Evolutionary conservation across 805 yeast species (phyloP).

Genomic region (Yamadazyma sp.): DNA sequence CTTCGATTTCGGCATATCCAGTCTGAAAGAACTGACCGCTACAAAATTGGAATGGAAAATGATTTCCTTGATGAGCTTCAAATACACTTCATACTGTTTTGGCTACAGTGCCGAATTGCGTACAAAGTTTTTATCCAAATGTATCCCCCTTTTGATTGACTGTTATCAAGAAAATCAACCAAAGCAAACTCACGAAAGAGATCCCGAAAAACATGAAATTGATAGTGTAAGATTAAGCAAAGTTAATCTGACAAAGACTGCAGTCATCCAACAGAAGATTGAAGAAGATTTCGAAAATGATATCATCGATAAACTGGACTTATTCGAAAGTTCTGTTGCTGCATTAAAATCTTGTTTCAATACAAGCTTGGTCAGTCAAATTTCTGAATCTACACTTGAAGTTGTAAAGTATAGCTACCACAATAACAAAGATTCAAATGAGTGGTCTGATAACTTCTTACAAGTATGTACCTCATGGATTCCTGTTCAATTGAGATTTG

Average conservation of each 20-base stretch:
- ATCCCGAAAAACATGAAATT: background rate
- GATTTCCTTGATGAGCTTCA: slow-evolving; percentile 39
- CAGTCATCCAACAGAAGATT: slow-evolving; percentile 14
- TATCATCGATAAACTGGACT: slow-evolving; percentile 32
- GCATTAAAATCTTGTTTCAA: slow-evolving; percentile 62
- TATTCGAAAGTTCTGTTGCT: slow-evolving; percentile 43
- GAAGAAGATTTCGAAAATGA: slow-evolving; percentile 32
- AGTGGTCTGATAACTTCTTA: slow-evolving; percentile 58
- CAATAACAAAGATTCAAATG: slow-evolving; percentile 12
- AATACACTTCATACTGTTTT: slow-evolving; percentile 36
- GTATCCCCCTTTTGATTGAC: slow-evolving; percentile 37
- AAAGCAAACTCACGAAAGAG: background rate
- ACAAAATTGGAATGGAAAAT: slow-evolving; percentile 45
- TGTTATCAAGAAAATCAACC: slow-evolving; percentile 21
- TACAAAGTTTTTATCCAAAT: slow-evolving; percentile 25
- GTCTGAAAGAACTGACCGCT: slow-evolving; percentile 18
- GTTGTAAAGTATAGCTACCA: slow-evolving; percentile 38
- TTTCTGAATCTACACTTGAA: slow-evolving; percentile 53
- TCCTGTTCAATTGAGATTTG: slow-evolving; percentile 75
- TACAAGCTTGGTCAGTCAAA: slow-evolving; percentile 58
- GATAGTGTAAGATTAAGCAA: slow-evolving; percentile 23
- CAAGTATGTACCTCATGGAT: slow-evolving; percentile 71
- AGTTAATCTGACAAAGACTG: slow-evolving; percentile 22
- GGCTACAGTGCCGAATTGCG: slow-evolving; percentile 30
- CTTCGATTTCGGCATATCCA: slow-evolving; percentile 15